A percentile compares a stretch with the other conserved stretches of the same genome.
These are phyloP conservation scores for Chlamydomonas sphaeroides DNA, from an alignment of 139 green algal species.

Conservation along the genomic window DNA sequence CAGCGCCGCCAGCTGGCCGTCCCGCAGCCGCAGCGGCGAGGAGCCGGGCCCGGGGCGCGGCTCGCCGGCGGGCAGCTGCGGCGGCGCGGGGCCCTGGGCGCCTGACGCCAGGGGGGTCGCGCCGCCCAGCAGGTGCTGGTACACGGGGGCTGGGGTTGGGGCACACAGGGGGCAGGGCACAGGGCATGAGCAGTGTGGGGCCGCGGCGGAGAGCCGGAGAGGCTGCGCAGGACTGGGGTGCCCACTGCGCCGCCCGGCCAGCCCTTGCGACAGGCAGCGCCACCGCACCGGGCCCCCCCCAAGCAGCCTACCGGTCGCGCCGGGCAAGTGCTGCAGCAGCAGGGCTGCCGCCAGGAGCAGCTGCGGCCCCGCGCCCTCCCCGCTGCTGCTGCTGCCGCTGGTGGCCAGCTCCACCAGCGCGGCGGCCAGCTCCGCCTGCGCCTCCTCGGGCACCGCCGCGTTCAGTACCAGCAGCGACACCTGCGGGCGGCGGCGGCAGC, in stretches of 20 bases:
- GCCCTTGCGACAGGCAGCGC: too few species aligned
- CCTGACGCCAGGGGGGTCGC: not conserved
- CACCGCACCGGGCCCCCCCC: too few species aligned
- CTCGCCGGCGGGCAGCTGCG: not conserved
- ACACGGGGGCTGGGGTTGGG: not conserved
- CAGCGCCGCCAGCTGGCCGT: constrained; percentile 35
- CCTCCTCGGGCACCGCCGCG: not conserved
- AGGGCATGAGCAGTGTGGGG: too few species aligned
- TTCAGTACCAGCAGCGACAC: constrained; percentile 22
- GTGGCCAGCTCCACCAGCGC: constrained; percentile 7
- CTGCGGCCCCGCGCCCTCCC: not conserved
- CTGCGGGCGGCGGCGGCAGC: not conserved
- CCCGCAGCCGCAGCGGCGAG: not conserved
- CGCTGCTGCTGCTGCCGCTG: not conserved
- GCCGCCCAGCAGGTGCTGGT: constrained; percentile 17
- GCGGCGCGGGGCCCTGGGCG: too few species aligned
- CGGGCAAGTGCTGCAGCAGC: too few species aligned
- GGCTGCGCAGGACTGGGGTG: too few species aligned
- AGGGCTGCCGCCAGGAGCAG: not conserved
- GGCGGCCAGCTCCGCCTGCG: constrained; percentile 28
- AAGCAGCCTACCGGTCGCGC: too few species aligned
- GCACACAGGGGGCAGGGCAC: not conserved
- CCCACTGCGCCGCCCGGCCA: too few species aligned
- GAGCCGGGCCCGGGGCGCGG: not conserved
- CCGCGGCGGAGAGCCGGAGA: too few species aligned